These are phyloP conservation scores for Yarrowia bubula DNA, from an alignment of 805 yeast genomes.

Conservation along the genomic window DNA sequence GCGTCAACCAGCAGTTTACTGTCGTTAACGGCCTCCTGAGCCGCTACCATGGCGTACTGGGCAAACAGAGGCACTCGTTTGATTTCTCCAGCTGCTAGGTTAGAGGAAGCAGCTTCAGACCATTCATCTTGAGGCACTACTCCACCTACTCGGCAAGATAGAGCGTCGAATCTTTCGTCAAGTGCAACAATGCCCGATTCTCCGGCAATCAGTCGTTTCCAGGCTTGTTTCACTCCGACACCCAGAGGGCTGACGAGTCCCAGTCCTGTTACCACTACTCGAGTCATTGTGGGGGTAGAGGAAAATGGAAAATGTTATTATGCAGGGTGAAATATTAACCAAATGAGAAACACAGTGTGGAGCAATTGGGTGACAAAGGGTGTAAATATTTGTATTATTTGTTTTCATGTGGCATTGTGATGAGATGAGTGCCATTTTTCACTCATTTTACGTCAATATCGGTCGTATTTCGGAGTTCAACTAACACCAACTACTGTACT, in stretches of 20 bases:
- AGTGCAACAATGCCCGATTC: conserved; percentile 44
- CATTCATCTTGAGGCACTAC: conserved; percentile 55
- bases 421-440: too few species aligned
- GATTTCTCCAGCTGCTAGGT: conserved; percentile 47
- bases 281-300: conserved; percentile 13
- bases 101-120: conserved; percentile 48
- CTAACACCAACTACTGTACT: too few species aligned
- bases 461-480: too few species aligned
- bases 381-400: too few species aligned
- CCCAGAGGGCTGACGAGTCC: conserved; percentile 89
- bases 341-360: too few species aligned
- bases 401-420: too few species aligned
- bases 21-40: conserved; percentile 72
- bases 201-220: conserved; percentile 40
- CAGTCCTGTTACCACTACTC: conserved; percentile 91
- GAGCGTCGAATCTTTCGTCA: conserved; percentile 48
- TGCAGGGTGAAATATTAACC: too few species aligned
- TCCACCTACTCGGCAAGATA: conserved; percentile 77
- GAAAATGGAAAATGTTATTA: neutral
- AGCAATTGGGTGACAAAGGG: too few species aligned
- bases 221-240: conserved; percentile 47
- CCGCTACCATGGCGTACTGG: conserved; percentile 75
- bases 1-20: conserved; percentile 48
- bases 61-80: conserved; percentile 69
- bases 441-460: too few species aligned